These are phyloP conservation scores for Podospora tetraspora DNA, from an alignment of 495 filamentous ascomycete genomes.

Conservation along the genomic window DNA sequence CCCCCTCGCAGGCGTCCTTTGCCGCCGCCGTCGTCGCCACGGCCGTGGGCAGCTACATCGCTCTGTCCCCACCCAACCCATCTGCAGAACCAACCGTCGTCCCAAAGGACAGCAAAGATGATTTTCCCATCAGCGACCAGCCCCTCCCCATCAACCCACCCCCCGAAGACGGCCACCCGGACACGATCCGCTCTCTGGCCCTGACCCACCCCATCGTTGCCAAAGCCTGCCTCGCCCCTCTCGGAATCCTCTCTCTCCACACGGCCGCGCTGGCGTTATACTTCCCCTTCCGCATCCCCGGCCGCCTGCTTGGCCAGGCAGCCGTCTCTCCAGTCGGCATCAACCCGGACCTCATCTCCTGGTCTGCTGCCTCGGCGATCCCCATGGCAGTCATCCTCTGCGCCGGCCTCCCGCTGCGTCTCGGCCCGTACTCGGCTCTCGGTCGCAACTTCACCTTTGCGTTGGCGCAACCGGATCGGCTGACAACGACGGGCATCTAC, in stretches of 20 bases:
- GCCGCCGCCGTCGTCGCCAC: background rate
- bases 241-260: background rate
- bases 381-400: conserved; percentile 28
- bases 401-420: conserved; percentile 30
- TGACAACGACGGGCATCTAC: conserved; percentile 43
- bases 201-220: background rate
- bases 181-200: background rate
- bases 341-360: conserved; percentile 29
- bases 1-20: background rate
- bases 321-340: conserved; percentile 4
- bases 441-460: conserved; percentile 47
- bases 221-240: background rate
- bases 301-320: background rate
- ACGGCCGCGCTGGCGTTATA: background rate
- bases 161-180: background rate
- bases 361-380: conserved; percentile 23
- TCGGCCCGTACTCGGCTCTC: conserved; percentile 34
- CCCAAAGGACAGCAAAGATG: background rate
- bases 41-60: background rate
- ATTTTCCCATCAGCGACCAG: background rate
- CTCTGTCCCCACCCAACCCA: background rate
- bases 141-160: background rate
- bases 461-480: conserved; percentile 38
- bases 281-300: background rate
- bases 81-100: background rate